phyloP scores from a whole-genome alignment of 257 asterid species.

The Fraxinus americana region DNA sequence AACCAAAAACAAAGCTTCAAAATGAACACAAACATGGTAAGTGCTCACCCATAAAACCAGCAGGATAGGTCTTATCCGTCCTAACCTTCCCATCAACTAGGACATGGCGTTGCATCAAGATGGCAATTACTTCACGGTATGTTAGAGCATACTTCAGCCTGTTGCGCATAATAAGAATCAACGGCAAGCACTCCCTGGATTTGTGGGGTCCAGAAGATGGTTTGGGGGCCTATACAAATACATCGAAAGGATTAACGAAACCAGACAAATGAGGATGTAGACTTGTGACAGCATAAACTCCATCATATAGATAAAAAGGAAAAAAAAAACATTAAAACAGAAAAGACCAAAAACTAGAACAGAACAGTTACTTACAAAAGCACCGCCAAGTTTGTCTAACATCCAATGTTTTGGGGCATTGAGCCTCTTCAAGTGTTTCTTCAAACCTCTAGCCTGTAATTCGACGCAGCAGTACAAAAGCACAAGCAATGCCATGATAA shows the following conservation, averaged over 20 bases:
- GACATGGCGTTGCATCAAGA: too few species aligned
- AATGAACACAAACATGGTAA: background rate
- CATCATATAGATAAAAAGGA: background rate
- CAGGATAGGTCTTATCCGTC: constrained; percentile 17
- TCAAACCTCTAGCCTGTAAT: constrained; percentile 41
- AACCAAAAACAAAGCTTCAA: background rate
- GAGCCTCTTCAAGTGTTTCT: constrained; percentile 48
- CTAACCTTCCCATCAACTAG: too few species aligned
- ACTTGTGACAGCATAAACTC: background rate
- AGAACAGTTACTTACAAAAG: constrained; percentile 35
- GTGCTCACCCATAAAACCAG: constrained; percentile 37
- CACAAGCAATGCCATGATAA: too few species aligned
- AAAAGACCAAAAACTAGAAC: background rate
- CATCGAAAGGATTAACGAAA: background rate
- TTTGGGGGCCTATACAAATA: constrained; percentile 34
- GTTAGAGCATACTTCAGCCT: constrained; percentile 37
- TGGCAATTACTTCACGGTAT: background rate
- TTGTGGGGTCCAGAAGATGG: constrained; percentile 45
- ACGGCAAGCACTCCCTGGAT: constrained; percentile 44
- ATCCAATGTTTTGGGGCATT: constrained; percentile 48
- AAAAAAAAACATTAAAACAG: background rate
- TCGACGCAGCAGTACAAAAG: too few species aligned
- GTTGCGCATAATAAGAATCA: constrained; percentile 34
- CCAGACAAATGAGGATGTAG: background rate
- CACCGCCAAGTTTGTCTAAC: constrained; percentile 47